These are phyloP conservation scores for Furculomyces boomerangus DNA, from an alignment of 371 early-diverging fungal species.

Conservation along the genomic window DNA sequence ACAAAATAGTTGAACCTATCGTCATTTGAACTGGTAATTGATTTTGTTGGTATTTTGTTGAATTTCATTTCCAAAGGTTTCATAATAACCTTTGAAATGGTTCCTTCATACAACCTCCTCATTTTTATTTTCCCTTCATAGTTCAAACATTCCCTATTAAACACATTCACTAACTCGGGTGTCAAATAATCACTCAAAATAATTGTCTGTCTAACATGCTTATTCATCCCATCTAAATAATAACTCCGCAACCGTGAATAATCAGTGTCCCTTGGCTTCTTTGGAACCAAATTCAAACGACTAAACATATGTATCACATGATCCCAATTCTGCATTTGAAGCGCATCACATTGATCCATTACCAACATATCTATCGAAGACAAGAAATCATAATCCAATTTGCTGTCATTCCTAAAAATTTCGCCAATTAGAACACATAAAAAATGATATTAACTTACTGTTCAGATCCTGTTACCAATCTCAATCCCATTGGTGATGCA, in stretches of 20 bases:
- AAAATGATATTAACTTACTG: neutral
- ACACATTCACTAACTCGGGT: slow-evolving; percentile 77
- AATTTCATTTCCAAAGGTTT: slow-evolving; percentile 60
- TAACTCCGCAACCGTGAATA: slow-evolving; percentile 78
- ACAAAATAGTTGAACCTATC: slow-evolving; percentile 70
- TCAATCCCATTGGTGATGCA: slow-evolving; percentile 81
- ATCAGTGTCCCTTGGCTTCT: slow-evolving; percentile 74
- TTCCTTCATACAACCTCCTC: slow-evolving; percentile 37
- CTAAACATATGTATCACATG: slow-evolving; percentile 67
- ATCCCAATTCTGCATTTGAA: slow-evolving; percentile 97
- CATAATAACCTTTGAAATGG: slow-evolving; percentile 55
- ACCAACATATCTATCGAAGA: slow-evolving; percentile 82
- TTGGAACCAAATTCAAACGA: slow-evolving; percentile 70
- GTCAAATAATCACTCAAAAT: slow-evolving; percentile 55
- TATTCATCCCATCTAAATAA: slow-evolving; percentile 68
- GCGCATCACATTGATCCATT: slow-evolving; percentile 64
- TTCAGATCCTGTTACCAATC: slow-evolving; percentile 45
- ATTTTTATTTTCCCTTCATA: slow-evolving; percentile 58
- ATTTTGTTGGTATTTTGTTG: slow-evolving; percentile 42
- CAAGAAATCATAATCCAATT: slow-evolving; percentile 79
- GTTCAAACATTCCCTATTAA: slow-evolving; percentile 54
- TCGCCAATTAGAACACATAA: neutral
- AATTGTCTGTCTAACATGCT: slow-evolving; percentile 75
- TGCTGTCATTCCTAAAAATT: slow-evolving; percentile 38
- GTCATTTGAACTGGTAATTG: slow-evolving; percentile 48